Conservation (phyloP, 495 filamentous ascomycete genomes). For the Aspergillus sclerotioniger region DNA sequence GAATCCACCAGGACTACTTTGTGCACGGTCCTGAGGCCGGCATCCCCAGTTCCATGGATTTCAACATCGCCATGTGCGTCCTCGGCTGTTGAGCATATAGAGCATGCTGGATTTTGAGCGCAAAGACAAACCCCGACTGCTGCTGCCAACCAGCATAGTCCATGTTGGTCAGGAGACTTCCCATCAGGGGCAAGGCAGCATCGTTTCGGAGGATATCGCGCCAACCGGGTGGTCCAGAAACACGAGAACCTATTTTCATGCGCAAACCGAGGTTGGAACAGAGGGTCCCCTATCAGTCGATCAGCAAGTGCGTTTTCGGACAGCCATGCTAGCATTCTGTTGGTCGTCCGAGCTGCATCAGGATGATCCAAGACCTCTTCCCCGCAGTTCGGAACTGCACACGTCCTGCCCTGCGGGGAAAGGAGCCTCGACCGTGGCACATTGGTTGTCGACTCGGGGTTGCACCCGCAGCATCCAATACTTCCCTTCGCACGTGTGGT, state of each 20-base stretch:
- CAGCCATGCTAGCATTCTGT: background rate
- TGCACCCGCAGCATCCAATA: background rate
- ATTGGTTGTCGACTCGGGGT: background rate
- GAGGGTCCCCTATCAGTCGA: background rate
- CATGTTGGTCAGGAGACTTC: background rate
- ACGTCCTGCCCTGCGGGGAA: constrained; percentile 1
- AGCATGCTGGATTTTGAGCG: background rate
- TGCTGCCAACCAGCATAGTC: background rate
- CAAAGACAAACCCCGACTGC: background rate
- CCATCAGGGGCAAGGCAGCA: background rate
- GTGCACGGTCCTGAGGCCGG: background rate
- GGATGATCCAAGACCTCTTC: background rate
- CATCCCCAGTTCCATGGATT: background rate
- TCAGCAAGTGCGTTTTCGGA: background rate
- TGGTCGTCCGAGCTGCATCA: background rate
- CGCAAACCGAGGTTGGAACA: background rate
- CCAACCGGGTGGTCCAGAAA: background rate
- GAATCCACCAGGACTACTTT: background rate
- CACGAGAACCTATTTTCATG: background rate
- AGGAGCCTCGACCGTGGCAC: background rate
- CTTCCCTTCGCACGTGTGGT: background rate
- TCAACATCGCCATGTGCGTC: background rate
- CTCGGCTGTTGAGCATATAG: background rate
- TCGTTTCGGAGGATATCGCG: background rate
- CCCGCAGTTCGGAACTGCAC: background rate